Evolutionary conservation across 75 land plant species (phyloP).

Genomic region (Larix kaempferi): DNA sequence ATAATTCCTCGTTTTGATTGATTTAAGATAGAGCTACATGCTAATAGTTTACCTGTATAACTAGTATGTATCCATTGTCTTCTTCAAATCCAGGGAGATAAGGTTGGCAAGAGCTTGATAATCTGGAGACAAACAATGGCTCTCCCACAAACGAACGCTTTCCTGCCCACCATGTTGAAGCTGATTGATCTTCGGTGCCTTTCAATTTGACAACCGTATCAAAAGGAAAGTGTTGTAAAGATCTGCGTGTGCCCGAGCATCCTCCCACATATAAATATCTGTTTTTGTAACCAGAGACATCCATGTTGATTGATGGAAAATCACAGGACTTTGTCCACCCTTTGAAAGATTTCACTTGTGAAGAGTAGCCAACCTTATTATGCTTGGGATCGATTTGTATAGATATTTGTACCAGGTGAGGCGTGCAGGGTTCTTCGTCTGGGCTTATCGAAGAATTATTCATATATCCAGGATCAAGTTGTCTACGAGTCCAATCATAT

Average conservation of each 20-base stretch:
- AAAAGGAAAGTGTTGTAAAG: conserved; percentile 66
- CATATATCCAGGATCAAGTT: conserved; percentile 62
- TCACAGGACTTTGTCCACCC: conserved; percentile 51
- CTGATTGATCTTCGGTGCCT: conserved; percentile 16
- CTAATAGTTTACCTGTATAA: conserved; percentile 51
- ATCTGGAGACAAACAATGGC: conserved; percentile 60
- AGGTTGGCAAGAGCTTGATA: not conserved
- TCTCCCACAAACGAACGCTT: conserved; percentile 69
- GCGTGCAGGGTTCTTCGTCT: conserved; percentile 19
- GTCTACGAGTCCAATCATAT: conserved; percentile 55
- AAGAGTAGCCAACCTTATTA: not conserved
- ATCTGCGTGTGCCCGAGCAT: conserved; percentile 36
- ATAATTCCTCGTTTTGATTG: too few relatives aligned
- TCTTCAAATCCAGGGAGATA: conserved; percentile 15
- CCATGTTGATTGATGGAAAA: conserved; percentile 58
- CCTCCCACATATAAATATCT: conserved; percentile 43
- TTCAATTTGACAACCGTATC: conserved; percentile 63
- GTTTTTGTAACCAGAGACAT: conserved; percentile 38
- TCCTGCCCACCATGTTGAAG: conserved; percentile 52
- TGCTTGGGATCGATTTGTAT: conserved; percentile 1
- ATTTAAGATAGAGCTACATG: not conserved
- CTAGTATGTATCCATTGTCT: conserved; percentile 73
- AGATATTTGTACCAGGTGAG: conserved; percentile 48
- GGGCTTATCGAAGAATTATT: conserved; percentile 20
- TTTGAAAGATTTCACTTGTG: conserved; percentile 19